phyloP scores from a whole-genome alignment of 202 grass and related monocot species.

The Bolboschoenoplectus hybrid region DNA sequence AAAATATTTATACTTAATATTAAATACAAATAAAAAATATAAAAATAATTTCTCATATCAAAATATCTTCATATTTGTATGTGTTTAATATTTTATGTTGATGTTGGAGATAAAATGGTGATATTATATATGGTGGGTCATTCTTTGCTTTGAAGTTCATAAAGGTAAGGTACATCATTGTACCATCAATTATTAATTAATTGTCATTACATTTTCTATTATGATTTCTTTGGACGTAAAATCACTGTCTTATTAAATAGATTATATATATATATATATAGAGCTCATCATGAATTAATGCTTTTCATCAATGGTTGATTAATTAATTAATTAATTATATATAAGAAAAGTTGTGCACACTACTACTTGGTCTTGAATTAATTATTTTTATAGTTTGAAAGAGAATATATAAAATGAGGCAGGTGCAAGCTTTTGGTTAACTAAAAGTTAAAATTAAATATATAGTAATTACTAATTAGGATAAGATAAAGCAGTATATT shows the following conservation, averaged over 20 bases:
- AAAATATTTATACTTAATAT: no score
- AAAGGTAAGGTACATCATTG: background rate
- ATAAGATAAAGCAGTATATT: background rate
- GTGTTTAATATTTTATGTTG: background rate
- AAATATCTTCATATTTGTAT: background rate
- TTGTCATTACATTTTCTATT: background rate
- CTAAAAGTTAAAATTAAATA: background rate
- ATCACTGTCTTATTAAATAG: background rate
- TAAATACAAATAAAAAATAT: no score
- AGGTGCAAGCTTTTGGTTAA: background rate
- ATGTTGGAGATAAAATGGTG: background rate
- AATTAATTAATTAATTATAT: background rate
- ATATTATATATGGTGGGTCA: background rate
- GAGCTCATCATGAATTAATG: background rate
- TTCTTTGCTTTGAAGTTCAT: constrained; percentile 22
- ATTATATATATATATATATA: no score
- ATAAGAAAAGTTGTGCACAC: background rate
- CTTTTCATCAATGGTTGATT: background rate
- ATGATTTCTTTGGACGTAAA: background rate
- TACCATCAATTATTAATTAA: background rate
- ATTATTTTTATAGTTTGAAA: no score
- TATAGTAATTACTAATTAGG: background rate
- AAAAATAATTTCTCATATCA: no score
- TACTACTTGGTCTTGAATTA: background rate
- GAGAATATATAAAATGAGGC: no score